Conservation (phyloP, 306 rosid species). For the Prunus dulcis region DNA sequence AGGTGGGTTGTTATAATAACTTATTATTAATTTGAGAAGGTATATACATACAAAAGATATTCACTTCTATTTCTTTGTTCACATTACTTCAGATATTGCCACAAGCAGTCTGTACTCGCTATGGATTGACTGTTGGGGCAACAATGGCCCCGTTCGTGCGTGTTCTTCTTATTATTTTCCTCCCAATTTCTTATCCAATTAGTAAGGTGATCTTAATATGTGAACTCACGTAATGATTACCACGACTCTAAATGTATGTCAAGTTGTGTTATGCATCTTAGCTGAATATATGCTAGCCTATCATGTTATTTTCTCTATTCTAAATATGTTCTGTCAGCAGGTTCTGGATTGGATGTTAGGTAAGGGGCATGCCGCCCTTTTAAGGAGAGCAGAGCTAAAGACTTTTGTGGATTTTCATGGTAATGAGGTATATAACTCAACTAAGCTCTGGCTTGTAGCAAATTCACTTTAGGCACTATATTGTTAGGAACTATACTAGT, state of each 20-base stretch:
- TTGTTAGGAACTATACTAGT: conserved; percentile 1
- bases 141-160: conserved; percentile 86
- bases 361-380: conserved; percentile 89
- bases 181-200: conserved; percentile 85
- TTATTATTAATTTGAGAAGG: conserved; percentile 13
- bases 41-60: conserved; percentile 9
- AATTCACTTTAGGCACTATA: neutral
- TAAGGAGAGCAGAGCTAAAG: conserved; percentile 95
- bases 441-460: neutral
- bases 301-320: neutral
- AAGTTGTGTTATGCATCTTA: neutral
- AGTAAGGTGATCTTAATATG: conserved; percentile 65
- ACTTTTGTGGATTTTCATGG: conserved; percentile 96
- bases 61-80: neutral
- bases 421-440: conserved; percentile 65
- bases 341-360: conserved; percentile 98
- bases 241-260: conserved; percentile 1
- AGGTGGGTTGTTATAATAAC: conserved; percentile 46
- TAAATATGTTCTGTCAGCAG: conserved; percentile 31
- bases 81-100: conserved; percentile 72
- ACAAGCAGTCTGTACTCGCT: conserved; percentile 88
- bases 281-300: neutral
- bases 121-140: conserved; percentile 89
- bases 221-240: conserved; percentile 17
- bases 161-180: conserved; percentile 70